These are phyloP conservation scores for Clavispora phyllophila DNA, from an alignment of 805 yeast species.

Conservation along the genomic window DNA sequence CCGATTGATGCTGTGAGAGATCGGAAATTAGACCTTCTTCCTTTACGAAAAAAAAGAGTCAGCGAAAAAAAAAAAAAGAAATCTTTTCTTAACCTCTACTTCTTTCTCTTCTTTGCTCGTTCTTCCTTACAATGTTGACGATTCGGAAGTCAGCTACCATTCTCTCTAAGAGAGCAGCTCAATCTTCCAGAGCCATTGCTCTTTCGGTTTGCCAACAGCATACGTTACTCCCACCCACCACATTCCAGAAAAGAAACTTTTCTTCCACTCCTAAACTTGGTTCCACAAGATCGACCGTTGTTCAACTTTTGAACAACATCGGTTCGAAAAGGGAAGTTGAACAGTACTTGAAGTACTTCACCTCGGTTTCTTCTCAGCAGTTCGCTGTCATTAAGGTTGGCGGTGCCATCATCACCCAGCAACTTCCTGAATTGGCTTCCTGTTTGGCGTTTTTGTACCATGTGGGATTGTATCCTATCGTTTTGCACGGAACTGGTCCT, in stretches of 20 bases:
- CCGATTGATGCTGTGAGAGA: not conserved
- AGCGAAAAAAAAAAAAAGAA: not conserved
- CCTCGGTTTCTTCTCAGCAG: constrained; percentile 93
- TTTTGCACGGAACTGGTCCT: constrained; percentile 98
- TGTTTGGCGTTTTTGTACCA: constrained; percentile 95
- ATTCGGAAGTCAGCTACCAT: constrained; percentile 5
- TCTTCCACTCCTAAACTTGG: constrained; percentile 9
- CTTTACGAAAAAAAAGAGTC: not conserved
- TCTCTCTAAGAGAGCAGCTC: constrained; percentile 7
- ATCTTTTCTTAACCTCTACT: not conserved
- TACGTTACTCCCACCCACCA: not conserved
- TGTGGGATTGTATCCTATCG: constrained; percentile 95
- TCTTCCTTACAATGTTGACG: constrained; percentile 8
- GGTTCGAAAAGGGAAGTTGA: constrained; percentile 98
- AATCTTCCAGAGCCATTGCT: constrained; percentile 2
- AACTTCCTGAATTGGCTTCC: constrained; percentile 87
- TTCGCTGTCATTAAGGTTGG: constrained; percentile 99
- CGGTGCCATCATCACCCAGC: constrained; percentile 97
- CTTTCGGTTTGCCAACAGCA: not conserved
- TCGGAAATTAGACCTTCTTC: not conserved
- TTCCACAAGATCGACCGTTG: constrained; percentile 90
- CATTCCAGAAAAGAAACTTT: constrained; percentile 4
- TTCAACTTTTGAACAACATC: constrained; percentile 89
- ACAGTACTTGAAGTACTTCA: constrained; percentile 93
- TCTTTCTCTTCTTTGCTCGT: not conserved